Percentiles rank a stretch among this genome's conserved stretches.
Conservation (phyloP, 2,329 filamentous ascomycete genomes). For the Aciculosporium take region DNA sequence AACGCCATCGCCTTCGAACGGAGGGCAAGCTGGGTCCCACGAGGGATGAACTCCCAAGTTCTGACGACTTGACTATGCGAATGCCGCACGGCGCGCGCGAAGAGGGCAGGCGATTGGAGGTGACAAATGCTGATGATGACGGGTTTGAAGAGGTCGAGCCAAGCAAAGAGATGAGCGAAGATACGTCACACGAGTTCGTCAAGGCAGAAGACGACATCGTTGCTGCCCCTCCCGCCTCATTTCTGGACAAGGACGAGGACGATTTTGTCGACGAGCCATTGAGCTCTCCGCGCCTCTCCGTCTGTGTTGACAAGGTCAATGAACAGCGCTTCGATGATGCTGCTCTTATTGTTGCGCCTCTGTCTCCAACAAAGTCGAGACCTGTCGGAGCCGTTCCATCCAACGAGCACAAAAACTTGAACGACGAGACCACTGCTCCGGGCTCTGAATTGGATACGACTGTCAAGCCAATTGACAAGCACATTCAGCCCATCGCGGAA, state of each 20-base stretch:
- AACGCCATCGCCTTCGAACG: slow-evolving; percentile 63
- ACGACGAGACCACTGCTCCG: neutral
- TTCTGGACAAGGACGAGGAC: slow-evolving; percentile 44
- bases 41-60: slow-evolving; percentile 23
- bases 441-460: neutral
- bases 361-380: slow-evolving; percentile 35
- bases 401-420: neutral
- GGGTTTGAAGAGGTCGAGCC: slow-evolving; percentile 81
- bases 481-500: neutral
- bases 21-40: slow-evolving; percentile 54
- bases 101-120: slow-evolving; percentile 59
- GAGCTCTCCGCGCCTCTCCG: slow-evolving; percentile 50
- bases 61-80: slow-evolving; percentile 49
- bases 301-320: slow-evolving; percentile 43
- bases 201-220: slow-evolving; percentile 42
- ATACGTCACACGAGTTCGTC: slow-evolving; percentile 54
- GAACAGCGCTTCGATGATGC: slow-evolving; percentile 39
- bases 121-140: slow-evolving; percentile 74
- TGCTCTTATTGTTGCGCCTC: slow-evolving; percentile 40
- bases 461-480: slow-evolving; percentile 1
- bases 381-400: slow-evolving; percentile 1
- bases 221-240: slow-evolving; percentile 14
- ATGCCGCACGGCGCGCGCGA: slow-evolving; percentile 30
- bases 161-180: slow-evolving; percentile 56
- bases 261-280: slow-evolving; percentile 69